phyloP scores from a whole-genome alignment of 257 asterid genomes.

The Pogostemon cablin region DNA sequence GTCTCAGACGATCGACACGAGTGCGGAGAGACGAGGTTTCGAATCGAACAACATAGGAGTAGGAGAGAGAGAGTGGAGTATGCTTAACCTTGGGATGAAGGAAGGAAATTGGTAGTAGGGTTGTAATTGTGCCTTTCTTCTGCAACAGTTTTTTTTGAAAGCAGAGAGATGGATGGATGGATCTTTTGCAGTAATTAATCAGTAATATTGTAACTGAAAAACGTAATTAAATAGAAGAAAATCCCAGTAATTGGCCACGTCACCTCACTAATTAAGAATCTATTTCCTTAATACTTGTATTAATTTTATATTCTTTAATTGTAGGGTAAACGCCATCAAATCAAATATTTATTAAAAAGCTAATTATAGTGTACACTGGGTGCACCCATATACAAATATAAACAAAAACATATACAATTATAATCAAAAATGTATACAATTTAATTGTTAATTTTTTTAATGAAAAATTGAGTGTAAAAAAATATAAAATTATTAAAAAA shows the following conservation, averaged over 20 bases:
- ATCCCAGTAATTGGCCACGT: background rate
- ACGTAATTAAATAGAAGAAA: constrained; percentile 27
- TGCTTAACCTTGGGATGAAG: constrained; percentile 55
- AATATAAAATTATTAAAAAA: too few relatives aligned
- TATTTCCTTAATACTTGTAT: background rate
- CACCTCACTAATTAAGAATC: background rate
- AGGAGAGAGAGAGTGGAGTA: background rate
- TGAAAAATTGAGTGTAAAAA: too few relatives aligned
- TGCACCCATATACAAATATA: too few relatives aligned
- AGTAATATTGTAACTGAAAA: constrained; percentile 50
- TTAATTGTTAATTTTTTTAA: too few relatives aligned
- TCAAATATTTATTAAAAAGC: background rate
- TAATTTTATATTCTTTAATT: background rate
- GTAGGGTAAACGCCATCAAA: background rate
- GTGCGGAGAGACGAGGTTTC: background rate
- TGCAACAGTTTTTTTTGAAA: constrained; percentile 34
- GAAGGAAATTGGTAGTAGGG: constrained; percentile 37
- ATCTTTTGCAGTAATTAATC: background rate
- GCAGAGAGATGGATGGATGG: too few relatives aligned
- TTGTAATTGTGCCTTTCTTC: constrained; percentile 52
- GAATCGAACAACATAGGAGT: constrained; percentile 3
- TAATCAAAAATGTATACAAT: too few relatives aligned
- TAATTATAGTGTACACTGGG: too few relatives aligned
- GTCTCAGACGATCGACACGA: background rate
- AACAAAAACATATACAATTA: too few relatives aligned